Conservation (phyloP, 78 protist species). For the Dictyostelium brefeldianum region DNA sequence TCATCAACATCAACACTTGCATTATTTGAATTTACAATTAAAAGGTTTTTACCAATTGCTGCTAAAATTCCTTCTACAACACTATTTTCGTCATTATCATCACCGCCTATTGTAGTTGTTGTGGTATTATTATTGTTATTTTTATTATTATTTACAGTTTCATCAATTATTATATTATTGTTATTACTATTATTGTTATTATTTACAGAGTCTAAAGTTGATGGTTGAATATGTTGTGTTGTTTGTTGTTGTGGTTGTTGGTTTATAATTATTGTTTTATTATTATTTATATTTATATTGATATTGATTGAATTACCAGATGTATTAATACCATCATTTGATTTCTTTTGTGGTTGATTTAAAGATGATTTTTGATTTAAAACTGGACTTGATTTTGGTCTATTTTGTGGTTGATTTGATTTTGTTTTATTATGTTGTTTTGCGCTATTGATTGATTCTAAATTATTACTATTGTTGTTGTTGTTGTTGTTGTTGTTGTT, state of each 20-base stretch:
- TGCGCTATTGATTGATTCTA: background rate
- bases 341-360: background rate
- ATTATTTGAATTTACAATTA: background rate
- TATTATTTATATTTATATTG: constrained; percentile 23
- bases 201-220: background rate
- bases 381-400: constrained; percentile 7
- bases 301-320: constrained; percentile 10
- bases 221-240: background rate
- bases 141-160: constrained; percentile 2
- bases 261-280: constrained; percentile 14
- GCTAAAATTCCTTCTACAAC: background rate
- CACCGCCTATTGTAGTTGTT: too few species aligned
- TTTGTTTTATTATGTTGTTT: background rate
- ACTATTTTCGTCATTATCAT: background rate
- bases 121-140: background rate
- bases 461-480: background rate
- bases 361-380: background rate
- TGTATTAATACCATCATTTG: background rate
- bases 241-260: background rate
- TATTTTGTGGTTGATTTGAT: background rate
- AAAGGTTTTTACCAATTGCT: background rate
- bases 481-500: too few species aligned
- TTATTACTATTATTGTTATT: background rate
- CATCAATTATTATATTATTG: background rate
- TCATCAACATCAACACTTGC: background rate